Evolutionary conservation across 2,329 filamentous ascomycete genomes (phyloP).

Genomic region (Xylariaceae sp.): DNA sequence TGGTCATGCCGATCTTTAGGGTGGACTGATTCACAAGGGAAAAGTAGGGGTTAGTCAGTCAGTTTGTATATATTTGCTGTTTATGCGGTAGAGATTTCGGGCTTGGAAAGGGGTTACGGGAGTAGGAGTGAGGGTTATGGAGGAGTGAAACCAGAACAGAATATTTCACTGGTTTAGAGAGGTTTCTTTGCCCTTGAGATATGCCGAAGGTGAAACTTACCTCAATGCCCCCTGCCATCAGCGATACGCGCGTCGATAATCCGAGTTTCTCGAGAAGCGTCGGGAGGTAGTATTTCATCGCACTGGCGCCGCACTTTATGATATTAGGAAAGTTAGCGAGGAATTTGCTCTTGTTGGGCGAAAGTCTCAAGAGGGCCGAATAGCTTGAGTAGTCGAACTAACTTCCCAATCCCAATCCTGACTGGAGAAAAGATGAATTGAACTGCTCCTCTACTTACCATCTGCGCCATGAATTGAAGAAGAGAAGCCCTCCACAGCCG

Average conservation of each 20-base stretch:
- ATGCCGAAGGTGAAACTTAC: constrained; percentile 8
- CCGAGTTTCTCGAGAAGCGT: constrained; percentile 60
- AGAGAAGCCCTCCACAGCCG: constrained; percentile 63
- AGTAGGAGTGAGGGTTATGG: background rate
- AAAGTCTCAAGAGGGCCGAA: background rate
- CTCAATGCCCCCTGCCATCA: constrained; percentile 63
- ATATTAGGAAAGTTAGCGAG: too few relatives aligned
- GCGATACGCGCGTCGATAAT: constrained; percentile 52
- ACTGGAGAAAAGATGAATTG: background rate
- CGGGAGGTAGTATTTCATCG: constrained; percentile 67
- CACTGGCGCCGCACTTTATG: constrained; percentile 58
- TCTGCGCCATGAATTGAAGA: constrained; percentile 66
- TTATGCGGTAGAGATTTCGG: background rate
- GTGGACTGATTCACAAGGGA: constrained; percentile 54
- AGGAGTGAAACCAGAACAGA: background rate
- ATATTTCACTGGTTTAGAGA: too few relatives aligned
- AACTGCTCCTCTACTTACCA: constrained; percentile 43
- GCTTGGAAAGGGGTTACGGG: background rate
- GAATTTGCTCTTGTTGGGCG: background rate
- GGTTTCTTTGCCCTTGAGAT: too few relatives aligned
- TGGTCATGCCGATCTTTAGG: constrained; percentile 61
- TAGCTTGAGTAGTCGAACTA: too few relatives aligned
- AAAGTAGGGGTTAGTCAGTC: too few relatives aligned
- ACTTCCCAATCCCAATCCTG: too few relatives aligned
- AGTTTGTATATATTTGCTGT: background rate